Conservation (phyloP, 306 rosid genomes). For the Pyrus communis region DNA sequence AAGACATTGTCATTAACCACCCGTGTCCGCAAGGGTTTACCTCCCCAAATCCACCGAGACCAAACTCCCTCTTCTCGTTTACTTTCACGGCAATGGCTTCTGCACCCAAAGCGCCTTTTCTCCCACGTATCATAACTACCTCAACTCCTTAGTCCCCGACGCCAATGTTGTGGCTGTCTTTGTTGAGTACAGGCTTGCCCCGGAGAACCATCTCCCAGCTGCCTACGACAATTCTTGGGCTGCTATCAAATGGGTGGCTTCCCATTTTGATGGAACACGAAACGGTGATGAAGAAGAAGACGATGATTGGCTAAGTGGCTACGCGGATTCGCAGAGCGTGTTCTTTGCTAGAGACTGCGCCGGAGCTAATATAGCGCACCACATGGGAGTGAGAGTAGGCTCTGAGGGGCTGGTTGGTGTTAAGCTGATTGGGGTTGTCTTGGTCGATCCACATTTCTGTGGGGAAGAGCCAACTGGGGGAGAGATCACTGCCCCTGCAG, state of each 20-base stretch:
- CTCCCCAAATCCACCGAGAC: slow-evolving; percentile 24
- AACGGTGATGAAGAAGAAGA: neutral
- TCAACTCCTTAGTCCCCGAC: slow-evolving; percentile 16
- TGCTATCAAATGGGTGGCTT: slow-evolving; percentile 10
- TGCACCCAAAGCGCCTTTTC: slow-evolving; percentile 24
- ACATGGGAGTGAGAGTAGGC: neutral
- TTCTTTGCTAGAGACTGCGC: neutral
- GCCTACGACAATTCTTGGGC: slow-evolving; percentile 47
- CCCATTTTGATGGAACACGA: neutral
- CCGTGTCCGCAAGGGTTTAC: slow-evolving; percentile 34
- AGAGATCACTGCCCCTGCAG: neutral
- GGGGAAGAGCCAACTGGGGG: neutral
- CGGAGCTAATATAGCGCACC: neutral
- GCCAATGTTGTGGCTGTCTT: slow-evolving; percentile 35
- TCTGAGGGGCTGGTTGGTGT: neutral
- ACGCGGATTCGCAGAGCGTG: neutral
- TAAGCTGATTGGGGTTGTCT: neutral
- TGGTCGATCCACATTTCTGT: neutral
- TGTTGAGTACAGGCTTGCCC: slow-evolving; percentile 44
- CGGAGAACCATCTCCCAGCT: slow-evolving; percentile 42
- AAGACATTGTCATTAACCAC: slow-evolving; percentile 33
- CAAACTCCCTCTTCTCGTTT: slow-evolving; percentile 43
- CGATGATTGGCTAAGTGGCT: neutral
- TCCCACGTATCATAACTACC: slow-evolving; percentile 30
- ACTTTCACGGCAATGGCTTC: slow-evolving; percentile 59